Base-by-base conservation (phyloP, 2,329 filamentous ascomycete genomes). In the Parastagonospora avenae region DNA sequence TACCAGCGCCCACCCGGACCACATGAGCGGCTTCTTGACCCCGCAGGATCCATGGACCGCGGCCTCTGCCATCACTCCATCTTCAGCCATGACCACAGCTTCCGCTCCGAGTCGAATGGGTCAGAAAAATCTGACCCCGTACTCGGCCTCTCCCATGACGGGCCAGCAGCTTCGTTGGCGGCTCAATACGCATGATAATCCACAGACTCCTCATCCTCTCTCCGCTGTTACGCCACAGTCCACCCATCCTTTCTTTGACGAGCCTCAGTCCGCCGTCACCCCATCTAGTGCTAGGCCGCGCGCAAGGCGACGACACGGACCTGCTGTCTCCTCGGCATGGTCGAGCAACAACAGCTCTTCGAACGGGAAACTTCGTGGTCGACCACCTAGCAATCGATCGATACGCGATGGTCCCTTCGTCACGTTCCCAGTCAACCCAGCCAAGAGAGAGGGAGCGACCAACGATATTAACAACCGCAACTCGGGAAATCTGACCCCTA, bases 241-340 rank as follows among this genome's bases (percentile, higher is more conserved):
- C 11, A 75, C 77, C 4, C 76, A 77, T 45, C 74, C 78, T 6
- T 78, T 77, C 42, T 78, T 79, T 48, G 77, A 80, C 40, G 88
- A 91, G 56, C 88, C 90, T 8, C 85, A 82, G 42, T 92, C 91
- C 1, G 89, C 90, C 3, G 79, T 90, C n/a, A 89, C 87, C 4
- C 85, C 88, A 1, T 85, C 82, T 45, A 70, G 71, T 40, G 66
- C 74, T 10, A 72, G 73, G 31, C 86, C 80, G 55, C 73, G 82
- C 51, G 73, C 79, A 5, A 73, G 82, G 47, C 80, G 87, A 48
- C 84, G 90, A 4, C 89, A 95, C 69, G 92, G 92, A 0, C 89
- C 91, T 0, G 91, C 90, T 6, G 91, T 96, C 0, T 96, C 92
- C 1, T 96, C 92, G 8, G 92, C 92, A 1, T 97, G 92, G 92